Base-by-base conservation (phyloP, 768 basidiomycete species). In the Cystofilobasidium bisporidii region DNA sequence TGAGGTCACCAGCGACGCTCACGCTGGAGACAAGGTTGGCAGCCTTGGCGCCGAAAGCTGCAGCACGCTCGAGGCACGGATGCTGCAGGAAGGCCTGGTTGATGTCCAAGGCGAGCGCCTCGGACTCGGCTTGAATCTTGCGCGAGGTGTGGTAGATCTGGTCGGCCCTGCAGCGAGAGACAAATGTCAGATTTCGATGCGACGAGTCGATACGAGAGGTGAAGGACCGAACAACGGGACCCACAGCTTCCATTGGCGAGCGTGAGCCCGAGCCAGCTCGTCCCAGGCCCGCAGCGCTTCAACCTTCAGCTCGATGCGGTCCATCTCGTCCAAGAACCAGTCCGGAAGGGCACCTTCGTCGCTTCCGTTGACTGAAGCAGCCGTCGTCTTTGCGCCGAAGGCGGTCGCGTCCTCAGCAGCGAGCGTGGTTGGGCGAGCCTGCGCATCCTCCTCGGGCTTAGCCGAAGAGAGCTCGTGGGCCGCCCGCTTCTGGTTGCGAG, bases 321-420 rank as follows among this genome's bases (percentile, higher is more conserved):
- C 68, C 62, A 64, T 61, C 57, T 69, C 68, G 57, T 69, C 68
- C 36, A 69, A 18, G 40, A 69, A 69, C 58, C 63, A 69, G 20
- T 60, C 63, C 3, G 68, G 68, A 2, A 69, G 38, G 14, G 62
- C 63, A 11, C 62, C 68, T 12, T 50, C 47, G 17, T 59, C 38
- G 12, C n/a, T n/a, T n/a, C n/a, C n/a, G n/a, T n/a, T n/a, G n/a
- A n/a, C n/a, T n/a, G n/a, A n/a, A n/a, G n/a, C n/a, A n/a, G n/a
- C n/a, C n/a, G n/a, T n/a, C n/a, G n/a, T n/a, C n/a, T n/a, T n/a
- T n/a, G n/a, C n/a, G n/a, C n/a, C n/a, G n/a, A n/a, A n/a, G n/a
- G n/a, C n/a, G n/a, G n/a, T n/a, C n/a, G n/a, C n/a, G n/a, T n/a
- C n/a, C n/a, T n/a, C n/a, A n/a, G n/a, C n/a, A n/a, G n/a, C n/a